Conservation (phyloP, 2,329 filamentous ascomycete genomes). For the Annulohypoxylon truncatum region DNA sequence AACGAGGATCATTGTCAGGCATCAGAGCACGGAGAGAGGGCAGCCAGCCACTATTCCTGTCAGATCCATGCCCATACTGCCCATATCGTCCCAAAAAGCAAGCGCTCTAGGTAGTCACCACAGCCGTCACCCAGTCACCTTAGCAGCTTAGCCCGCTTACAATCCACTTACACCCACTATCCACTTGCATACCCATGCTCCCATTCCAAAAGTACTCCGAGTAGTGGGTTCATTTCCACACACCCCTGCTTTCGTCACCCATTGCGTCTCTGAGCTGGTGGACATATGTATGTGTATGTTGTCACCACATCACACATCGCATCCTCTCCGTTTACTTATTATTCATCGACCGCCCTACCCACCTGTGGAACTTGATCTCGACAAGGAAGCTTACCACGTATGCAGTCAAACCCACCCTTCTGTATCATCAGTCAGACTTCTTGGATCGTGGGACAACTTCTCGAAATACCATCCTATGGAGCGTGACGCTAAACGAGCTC, state of each 20-base stretch:
- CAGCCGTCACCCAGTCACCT: conserved; percentile 4
- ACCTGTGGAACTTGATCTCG: conserved; percentile 26
- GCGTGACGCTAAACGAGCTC: conserved; percentile 78
- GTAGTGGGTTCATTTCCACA: conserved; percentile 40
- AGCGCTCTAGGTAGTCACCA: conserved; percentile 18
- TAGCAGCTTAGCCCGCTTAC: conserved; percentile 33
- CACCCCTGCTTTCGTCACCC: conserved; percentile 25
- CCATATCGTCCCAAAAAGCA: conserved; percentile 25
- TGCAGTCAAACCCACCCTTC: conserved; percentile 69
- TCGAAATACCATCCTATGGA: conserved; percentile 81
- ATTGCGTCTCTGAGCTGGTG: conserved; percentile 35
- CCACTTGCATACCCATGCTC: conserved; percentile 18
- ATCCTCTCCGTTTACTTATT: conserved; percentile 20
- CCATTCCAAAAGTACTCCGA: conserved; percentile 38
- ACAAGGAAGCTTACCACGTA: conserved; percentile 44
- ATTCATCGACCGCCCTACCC: conserved; percentile 29
- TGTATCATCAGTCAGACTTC: conserved; percentile 77
- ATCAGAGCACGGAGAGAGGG: conserved; percentile 24
- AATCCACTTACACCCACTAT: conserved; percentile 10
- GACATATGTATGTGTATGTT: conserved; percentile 15
- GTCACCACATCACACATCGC: conserved; percentile 19
- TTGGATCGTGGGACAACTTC: conserved; percentile 98
- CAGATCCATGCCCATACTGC: conserved; percentile 13
- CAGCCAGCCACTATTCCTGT: conserved; percentile 39
- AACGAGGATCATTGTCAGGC: conserved; percentile 30